phyloP scores from a whole-genome alignment of 257 asterid genomes.

The Capsicum rhomboideum region DNA sequence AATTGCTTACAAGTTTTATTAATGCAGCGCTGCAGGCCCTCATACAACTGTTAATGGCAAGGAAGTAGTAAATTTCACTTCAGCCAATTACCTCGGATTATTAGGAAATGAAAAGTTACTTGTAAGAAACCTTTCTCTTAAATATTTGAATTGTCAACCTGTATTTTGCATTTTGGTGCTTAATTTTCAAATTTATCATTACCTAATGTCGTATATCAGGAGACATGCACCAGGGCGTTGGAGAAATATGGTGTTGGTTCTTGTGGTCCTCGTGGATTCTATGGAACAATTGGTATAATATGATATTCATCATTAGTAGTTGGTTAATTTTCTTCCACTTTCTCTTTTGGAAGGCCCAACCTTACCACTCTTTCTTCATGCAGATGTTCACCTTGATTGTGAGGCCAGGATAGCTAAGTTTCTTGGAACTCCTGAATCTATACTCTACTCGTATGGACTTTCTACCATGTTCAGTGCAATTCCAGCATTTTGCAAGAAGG shows the following conservation, averaged over 20 bases:
- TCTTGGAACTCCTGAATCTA: slow-evolving; percentile 90
- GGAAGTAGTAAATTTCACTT: slow-evolving; percentile 79
- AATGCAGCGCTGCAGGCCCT: slow-evolving; percentile 92
- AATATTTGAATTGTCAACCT: slow-evolving; percentile 7
- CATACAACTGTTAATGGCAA: slow-evolving; percentile 61
- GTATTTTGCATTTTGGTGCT: background rate
- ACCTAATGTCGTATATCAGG: slow-evolving; percentile 36
- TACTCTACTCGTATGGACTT: slow-evolving; percentile 87
- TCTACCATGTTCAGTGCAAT: slow-evolving; percentile 96
- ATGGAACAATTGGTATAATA: slow-evolving; percentile 90
- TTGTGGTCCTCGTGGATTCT: slow-evolving; percentile 98
- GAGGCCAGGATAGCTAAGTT: slow-evolving; percentile 89
- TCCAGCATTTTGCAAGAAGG: slow-evolving; percentile 97
- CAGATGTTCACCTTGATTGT: slow-evolving; percentile 98
- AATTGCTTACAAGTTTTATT: slow-evolving; percentile 13
- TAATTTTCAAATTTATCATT: background rate
- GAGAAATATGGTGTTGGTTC: slow-evolving; percentile 99
- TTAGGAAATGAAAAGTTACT: slow-evolving; percentile 70
- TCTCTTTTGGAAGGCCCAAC: background rate
- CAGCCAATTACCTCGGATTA: slow-evolving; percentile 92
- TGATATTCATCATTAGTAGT: background rate
- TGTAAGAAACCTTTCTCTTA: slow-evolving; percentile 32
- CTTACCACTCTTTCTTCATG: slow-evolving; percentile 11
- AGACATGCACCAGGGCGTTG: slow-evolving; percentile 77
- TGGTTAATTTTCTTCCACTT: background rate